A percentile compares a stretch with the other conserved stretches of the same genome.
Conservation (phyloP, 2,329 filamentous ascomycete genomes). For the Hypoxylon sp. region DNA sequence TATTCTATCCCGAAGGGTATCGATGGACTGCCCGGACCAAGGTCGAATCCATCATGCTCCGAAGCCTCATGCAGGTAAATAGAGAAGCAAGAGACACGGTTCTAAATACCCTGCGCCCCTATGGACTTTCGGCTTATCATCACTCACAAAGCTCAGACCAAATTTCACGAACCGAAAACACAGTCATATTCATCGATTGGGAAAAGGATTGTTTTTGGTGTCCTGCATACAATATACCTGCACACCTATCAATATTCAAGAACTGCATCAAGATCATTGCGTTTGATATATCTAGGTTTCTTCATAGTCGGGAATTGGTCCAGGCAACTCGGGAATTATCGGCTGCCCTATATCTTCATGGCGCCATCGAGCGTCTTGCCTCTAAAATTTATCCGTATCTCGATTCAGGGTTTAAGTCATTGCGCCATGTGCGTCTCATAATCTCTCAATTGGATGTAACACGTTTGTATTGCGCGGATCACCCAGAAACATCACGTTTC, state of each 20-base stretch:
- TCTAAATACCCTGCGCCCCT: background rate
- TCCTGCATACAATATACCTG: background rate
- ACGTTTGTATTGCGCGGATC: background rate
- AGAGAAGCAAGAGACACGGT: slow-evolving; percentile 18
- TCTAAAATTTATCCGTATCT: background rate
- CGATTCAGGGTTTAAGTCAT: background rate
- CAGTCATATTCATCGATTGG: background rate
- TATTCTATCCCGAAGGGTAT: too few relatives aligned
- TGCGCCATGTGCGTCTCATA: background rate
- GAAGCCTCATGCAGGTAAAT: slow-evolving; percentile 16
- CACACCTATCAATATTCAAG: background rate
- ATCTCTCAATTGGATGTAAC: background rate
- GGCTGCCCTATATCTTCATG: background rate
- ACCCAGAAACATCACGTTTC: too few relatives aligned
- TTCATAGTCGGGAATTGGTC: background rate
- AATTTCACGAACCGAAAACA: background rate
- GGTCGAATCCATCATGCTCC: background rate
- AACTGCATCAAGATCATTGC: slow-evolving; percentile 1
- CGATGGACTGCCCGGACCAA: too few relatives aligned
- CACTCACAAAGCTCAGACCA: too few relatives aligned
- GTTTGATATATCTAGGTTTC: background rate
- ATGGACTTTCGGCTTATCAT: too few relatives aligned
- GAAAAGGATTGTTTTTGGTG: slow-evolving; percentile 6
- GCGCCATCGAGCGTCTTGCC: background rate
- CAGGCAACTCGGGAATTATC: background rate